These are phyloP conservation scores for Ophiostoma pallidulum DNA, from an alignment of 2,329 filamentous ascomycete genomes.

Conservation along the genomic window DNA sequence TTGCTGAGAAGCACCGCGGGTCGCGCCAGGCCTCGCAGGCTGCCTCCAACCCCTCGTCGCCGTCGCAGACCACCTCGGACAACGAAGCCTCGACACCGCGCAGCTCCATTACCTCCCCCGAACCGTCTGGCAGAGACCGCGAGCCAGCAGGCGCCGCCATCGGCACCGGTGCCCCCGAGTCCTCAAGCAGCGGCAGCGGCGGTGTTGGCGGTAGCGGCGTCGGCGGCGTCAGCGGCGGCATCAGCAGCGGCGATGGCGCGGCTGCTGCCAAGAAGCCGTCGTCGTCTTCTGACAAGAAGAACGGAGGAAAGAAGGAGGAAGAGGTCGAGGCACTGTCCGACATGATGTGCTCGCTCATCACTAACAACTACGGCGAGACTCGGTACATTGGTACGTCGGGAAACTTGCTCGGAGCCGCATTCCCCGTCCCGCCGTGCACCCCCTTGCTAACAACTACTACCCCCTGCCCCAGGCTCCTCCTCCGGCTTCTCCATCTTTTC, in stretches of 20 bases:
- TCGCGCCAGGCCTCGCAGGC: slow-evolving; percentile 41
- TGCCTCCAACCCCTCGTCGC: slow-evolving; percentile 42
- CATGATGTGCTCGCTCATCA: slow-evolving; percentile 98
- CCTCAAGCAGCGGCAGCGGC: background rate
- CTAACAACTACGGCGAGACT: slow-evolving; percentile 88
- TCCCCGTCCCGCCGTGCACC: too few species aligned
- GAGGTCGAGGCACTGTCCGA: slow-evolving; percentile 86
- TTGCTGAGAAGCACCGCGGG: slow-evolving; percentile 44
- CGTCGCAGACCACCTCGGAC: slow-evolving; percentile 36
- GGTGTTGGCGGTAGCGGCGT: background rate
- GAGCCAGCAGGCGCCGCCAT: slow-evolving; percentile 18
- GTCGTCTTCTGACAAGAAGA: slow-evolving; percentile 30
- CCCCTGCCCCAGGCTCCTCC: too few species aligned
- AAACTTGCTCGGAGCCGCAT: slow-evolving; percentile 47
- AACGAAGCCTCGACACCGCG: slow-evolving; percentile 37
- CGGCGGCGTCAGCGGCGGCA: background rate
- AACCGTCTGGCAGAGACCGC: slow-evolving; percentile 26
- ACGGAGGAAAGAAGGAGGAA: slow-evolving; percentile 46
- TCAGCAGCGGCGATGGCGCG: too few species aligned
- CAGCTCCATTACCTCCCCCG: slow-evolving; percentile 47
- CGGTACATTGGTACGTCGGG: slow-evolving; percentile 95
- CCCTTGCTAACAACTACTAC: too few species aligned
- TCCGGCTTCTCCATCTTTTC: slow-evolving; percentile 99
- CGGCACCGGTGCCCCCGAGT: background rate
- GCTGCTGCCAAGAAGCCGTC: slow-evolving; percentile 2